These are phyloP conservation scores for Lactarius sp. DNA, from an alignment of 768 basidiomycete genomes.

Conservation along the genomic window DNA sequence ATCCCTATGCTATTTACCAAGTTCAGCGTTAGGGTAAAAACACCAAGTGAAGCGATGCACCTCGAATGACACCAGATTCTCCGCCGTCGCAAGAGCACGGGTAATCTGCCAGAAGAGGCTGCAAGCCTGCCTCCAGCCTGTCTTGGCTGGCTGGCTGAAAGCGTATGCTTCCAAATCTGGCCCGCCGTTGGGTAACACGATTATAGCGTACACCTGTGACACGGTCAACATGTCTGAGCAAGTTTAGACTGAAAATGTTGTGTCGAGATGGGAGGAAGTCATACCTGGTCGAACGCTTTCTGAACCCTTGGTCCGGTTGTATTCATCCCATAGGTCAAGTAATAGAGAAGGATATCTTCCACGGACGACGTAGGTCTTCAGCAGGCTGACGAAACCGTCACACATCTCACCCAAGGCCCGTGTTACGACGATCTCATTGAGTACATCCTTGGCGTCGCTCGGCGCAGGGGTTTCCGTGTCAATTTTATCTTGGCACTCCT, in stretches of 20 bases:
- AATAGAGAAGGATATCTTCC: constrained; percentile 80
- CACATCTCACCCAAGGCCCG: constrained; percentile 71
- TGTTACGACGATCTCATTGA: constrained; percentile 78
- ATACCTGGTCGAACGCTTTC: constrained; percentile 83
- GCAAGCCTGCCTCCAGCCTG: constrained; percentile 81
- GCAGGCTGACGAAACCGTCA: constrained; percentile 71
- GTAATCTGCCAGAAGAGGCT: constrained; percentile 90
- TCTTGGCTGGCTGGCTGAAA: constrained; percentile 52
- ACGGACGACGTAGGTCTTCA: constrained; percentile 80
- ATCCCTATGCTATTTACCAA: constrained; percentile 76
- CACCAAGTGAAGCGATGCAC: constrained; percentile 40
- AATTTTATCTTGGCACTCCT: constrained; percentile 30
- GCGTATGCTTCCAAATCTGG: constrained; percentile 83
- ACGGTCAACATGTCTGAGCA: constrained; percentile 64
- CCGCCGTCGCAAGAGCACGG: constrained; percentile 71
- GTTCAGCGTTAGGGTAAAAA: not conserved
- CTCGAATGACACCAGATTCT: constrained; percentile 80
- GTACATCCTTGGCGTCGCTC: constrained; percentile 67
- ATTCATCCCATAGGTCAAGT: constrained; percentile 85
- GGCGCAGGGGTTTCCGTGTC: constrained; percentile 57
- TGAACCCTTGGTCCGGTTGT: constrained; percentile 65
- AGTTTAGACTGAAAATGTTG: not conserved
- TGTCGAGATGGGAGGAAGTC: constrained; percentile 21
- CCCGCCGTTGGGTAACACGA: constrained; percentile 87
- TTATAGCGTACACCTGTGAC: constrained; percentile 81